Conservation (phyloP, 2,329 filamentous ascomycete species). For the Blastomyces gilchristii region DNA sequence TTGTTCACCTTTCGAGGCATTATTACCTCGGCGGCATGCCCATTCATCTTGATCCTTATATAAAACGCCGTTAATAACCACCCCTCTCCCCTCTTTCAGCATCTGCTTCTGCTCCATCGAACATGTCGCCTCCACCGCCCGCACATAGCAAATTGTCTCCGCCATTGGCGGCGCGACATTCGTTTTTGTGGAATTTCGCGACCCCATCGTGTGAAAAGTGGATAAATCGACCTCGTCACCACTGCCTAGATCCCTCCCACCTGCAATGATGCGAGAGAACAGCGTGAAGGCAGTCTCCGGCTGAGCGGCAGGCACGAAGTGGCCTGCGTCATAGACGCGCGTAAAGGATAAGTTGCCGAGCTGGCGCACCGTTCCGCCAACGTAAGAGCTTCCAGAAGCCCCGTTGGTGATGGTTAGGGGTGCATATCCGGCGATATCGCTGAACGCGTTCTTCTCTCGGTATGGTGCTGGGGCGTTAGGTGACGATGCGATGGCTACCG, state of each 20-base stretch:
- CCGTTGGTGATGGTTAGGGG: constrained; percentile 58
- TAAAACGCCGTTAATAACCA: constrained; percentile 51
- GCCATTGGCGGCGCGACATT: constrained; percentile 43
- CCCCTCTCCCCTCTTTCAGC: constrained; percentile 42
- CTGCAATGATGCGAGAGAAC: constrained; percentile 44
- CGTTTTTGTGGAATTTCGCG: constrained; percentile 47
- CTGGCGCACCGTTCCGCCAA: constrained; percentile 57
- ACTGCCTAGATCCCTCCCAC: constrained; percentile 38
- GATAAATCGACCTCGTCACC: constrained; percentile 43
- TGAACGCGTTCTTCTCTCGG: constrained; percentile 43
- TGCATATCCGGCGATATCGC: constrained; percentile 55
- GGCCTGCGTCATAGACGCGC: constrained; percentile 46
- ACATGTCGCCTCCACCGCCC: constrained; percentile 45
- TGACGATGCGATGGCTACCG: constrained; percentile 44
- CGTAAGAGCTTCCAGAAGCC: constrained; percentile 38
- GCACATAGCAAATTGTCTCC: constrained; percentile 51
- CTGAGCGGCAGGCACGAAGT: constrained; percentile 43
- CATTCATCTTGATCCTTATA: constrained; percentile 34
- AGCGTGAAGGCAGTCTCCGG: constrained; percentile 45
- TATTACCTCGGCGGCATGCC: constrained; percentile 9
- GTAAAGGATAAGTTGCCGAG: constrained; percentile 64
- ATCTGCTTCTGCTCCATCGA: constrained; percentile 40
- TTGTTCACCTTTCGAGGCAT: background rate
- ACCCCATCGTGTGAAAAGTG: constrained; percentile 48
- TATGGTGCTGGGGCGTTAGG: constrained; percentile 19